A percentile compares a stretch with the other conserved stretches of the same genome.
Conservation (phyloP, 495 filamentous ascomycete genomes). For the Cercophora sp. region DNA sequence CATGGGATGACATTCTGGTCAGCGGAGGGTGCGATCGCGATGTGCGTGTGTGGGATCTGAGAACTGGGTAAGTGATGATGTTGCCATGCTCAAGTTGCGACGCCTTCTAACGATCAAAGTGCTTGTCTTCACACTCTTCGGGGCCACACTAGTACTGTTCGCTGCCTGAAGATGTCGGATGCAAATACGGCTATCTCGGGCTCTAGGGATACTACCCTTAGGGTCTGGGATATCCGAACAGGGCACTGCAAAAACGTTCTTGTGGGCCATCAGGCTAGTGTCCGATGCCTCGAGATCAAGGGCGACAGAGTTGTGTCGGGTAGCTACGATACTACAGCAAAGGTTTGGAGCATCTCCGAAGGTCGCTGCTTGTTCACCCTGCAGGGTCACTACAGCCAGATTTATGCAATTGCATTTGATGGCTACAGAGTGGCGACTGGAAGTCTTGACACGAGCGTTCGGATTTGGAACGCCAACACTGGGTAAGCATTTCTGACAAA, state of each 20-base stretch:
- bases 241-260: conserved; percentile 88
- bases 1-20: conserved; percentile 92
- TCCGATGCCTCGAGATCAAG: conserved; percentile 91
- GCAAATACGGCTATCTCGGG: conserved; percentile 90
- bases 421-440: conserved; percentile 91
- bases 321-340: conserved; percentile 94
- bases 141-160: conserved; percentile 93
- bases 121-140: conserved; percentile 76
- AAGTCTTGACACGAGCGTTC: conserved; percentile 91
- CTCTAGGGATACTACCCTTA: conserved; percentile 87
- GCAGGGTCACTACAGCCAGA: conserved; percentile 96
- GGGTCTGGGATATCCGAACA: conserved; percentile 89
- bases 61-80: conserved; percentile 67
- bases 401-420: conserved; percentile 97
- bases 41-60: conserved; percentile 96
- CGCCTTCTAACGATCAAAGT: conserved; percentile 33
- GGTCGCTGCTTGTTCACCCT: conserved; percentile 86
- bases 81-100: not conserved
- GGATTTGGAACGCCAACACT: conserved; percentile 91
- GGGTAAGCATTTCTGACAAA: conserved; percentile 54
- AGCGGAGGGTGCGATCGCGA: conserved; percentile 96
- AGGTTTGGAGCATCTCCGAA: conserved; percentile 95
- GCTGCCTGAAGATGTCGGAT: conserved; percentile 97
- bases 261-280: conserved; percentile 93
- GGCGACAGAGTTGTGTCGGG: conserved; percentile 94